Evolutionary conservation across 345 rosid genomes (phyloP).

Genomic region (Cardamine occulta): DNA sequence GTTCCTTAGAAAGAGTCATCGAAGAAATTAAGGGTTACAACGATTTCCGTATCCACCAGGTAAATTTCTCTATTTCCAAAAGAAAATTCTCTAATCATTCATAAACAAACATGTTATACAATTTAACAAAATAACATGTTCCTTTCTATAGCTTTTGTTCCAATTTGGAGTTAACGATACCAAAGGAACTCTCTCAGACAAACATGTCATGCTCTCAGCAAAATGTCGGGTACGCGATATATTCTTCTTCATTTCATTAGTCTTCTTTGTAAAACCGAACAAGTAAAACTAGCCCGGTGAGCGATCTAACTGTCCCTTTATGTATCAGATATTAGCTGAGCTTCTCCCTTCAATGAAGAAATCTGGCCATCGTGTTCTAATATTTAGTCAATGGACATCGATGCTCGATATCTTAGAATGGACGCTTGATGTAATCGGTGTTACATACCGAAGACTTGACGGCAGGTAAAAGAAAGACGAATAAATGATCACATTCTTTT

Average conservation of each 20-base stretch:
- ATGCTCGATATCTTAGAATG: conserved; percentile 97
- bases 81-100: background rate
- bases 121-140: conserved; percentile 9
- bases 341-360: conserved; percentile 75
- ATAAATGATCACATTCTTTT: background rate
- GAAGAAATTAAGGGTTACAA: conserved; percentile 81
- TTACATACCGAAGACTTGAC: conserved; percentile 88
- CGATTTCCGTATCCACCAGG: conserved; percentile 94
- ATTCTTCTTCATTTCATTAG: background rate
- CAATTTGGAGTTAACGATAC: conserved; percentile 56
- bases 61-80: conserved; percentile 37
- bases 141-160: conserved; percentile 65
- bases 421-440: conserved; percentile 87
- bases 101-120: conserved; percentile 11
- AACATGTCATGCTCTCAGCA: conserved; percentile 90
- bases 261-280: background rate
- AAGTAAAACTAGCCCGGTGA: background rate
- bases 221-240: conserved; percentile 70
- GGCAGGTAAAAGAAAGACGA: conserved; percentile 66
- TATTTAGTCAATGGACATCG: conserved; percentile 99
- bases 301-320: conserved; percentile 1
- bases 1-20: conserved; percentile 82
- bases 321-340: conserved; percentile 71
- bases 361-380: conserved; percentile 80
- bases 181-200: conserved; percentile 75